These are phyloP conservation scores for Saccharomycopsis sp. DNA, from an alignment of 805 yeast species.

Conservation along the genomic window DNA sequence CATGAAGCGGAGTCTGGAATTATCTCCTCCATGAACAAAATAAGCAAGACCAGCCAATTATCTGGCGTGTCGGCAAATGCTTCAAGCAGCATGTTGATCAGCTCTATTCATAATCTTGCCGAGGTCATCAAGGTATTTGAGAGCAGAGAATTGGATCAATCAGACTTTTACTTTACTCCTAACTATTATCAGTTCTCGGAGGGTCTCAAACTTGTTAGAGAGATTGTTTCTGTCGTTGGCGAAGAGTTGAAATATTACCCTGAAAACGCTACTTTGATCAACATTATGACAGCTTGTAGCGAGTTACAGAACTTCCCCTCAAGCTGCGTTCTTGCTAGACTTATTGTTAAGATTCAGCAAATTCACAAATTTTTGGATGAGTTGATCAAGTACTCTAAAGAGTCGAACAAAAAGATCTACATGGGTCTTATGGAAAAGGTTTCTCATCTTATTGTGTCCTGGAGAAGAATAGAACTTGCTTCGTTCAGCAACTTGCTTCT, in stretches of 20 bases:
- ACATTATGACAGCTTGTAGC: conserved; percentile 51
- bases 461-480: conserved; percentile 84
- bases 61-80: background rate
- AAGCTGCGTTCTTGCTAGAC: conserved; percentile 66
- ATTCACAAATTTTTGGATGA: conserved; percentile 75
- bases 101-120: background rate
- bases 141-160: conserved; percentile 19
- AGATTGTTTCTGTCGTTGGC: conserved; percentile 38
- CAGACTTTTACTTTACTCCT: conserved; percentile 25
- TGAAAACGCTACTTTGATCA: conserved; percentile 84
- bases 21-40: background rate
- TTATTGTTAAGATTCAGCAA: conserved; percentile 79
- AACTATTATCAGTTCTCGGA: conserved; percentile 31
- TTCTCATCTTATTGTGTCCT: conserved; percentile 67
- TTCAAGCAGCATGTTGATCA: background rate
- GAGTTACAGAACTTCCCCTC: conserved; percentile 63
- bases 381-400: conserved; percentile 73
- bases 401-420: conserved; percentile 70
- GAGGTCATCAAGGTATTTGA: conserved; percentile 3
- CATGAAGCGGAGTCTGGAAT: background rate
- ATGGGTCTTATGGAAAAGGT: conserved; percentile 46
- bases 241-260: conserved; percentile 72
- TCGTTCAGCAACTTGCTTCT: conserved; percentile 77
- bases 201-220: conserved; percentile 46
- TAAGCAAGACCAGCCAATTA: background rate